Conservation (phyloP, 1,284 basidiomycete genomes). For the Exobasidium rhododendri region DNA sequence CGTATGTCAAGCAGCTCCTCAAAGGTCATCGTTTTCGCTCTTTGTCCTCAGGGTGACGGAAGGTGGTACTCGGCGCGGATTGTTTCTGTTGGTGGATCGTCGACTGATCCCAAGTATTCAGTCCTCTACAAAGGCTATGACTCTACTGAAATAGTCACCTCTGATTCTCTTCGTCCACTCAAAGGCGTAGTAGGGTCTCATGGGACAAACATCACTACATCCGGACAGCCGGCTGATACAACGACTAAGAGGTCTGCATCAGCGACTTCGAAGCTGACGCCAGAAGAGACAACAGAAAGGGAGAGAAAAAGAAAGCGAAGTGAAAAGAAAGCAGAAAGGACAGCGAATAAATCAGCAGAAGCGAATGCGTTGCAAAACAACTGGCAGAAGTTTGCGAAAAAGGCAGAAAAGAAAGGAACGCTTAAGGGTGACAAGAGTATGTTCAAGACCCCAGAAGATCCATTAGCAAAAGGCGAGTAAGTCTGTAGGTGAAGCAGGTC, state of each 20-base stretch:
- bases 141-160: conserved; percentile 82
- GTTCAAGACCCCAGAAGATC: conserved; percentile 94
- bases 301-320: conserved; percentile 94
- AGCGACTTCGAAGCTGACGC: conserved; percentile 5
- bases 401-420: conserved; percentile 68
- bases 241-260: not conserved
- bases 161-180: conserved; percentile 68
- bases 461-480: conserved; percentile 71
- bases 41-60: conserved; percentile 26
- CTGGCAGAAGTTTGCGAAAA: conserved; percentile 96
- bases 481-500: conserved; percentile 9
- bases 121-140: conserved; percentile 94
- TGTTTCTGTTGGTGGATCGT: conserved; percentile 72
- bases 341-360: conserved; percentile 83
- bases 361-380: conserved; percentile 81
- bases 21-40: not conserved
- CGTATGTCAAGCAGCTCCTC: not conserved
- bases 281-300: conserved; percentile 69
- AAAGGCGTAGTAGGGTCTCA: conserved; percentile 1
- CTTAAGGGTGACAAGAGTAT: conserved; percentile 63
- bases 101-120: conserved; percentile 80
- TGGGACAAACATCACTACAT: not conserved
- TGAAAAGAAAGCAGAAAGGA: conserved; percentile 86
- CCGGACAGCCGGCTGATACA: not conserved
- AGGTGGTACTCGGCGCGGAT: conserved; percentile 41